Base-by-base conservation (phyloP, 495 filamentous ascomycete species). In the Aspergillus cavernicola region DNA sequence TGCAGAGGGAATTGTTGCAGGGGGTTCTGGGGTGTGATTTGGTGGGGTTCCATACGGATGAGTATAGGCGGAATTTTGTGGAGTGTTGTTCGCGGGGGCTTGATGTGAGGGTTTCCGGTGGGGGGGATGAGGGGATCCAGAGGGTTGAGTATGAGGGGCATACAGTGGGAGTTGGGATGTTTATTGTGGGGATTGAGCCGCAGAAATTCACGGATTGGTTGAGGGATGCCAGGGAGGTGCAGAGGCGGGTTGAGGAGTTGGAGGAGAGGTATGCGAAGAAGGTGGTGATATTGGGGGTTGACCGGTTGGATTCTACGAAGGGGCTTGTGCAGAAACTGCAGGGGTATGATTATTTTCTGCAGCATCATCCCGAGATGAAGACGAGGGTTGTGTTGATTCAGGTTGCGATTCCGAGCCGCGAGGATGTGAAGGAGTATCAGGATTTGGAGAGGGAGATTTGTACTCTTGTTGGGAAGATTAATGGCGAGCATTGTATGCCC, bases 391-490 rank as follows among this genome's bases (percentile, higher is more conserved):
- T 95, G 13, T 78, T 97, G 6, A 90, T 97, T 15, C 92, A 96
- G 67, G 89, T 97, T 7, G 92, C 92, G 1, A 88, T 97, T 1
- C 92, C 92, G 2, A 91, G 86, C 58, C 81, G 92, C 29, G 86
- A 91, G 53, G 92, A 97, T 64, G 92, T 97, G 39, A 92, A 96
- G 66, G 92, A 96, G 64, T 96, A 97, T 64, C 89, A 96, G 67
- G 93, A 96, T 56, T 76, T 97, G 13, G 83, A 92, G 16, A 86
- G 85, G 13, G 86, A 93, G n/a, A 83, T 96, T 50, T 91, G 92
- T 59, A 90, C 92, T 61, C 77, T 95, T 1, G 90, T 95, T 11
- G 92, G 92, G 4, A 81, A 90, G 54, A 96, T 97, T 58, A 96
- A 95, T 60, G 92, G 92, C 41, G 86, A 81, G 62, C 64, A 75